These are phyloP conservation scores for Dillenia turbinata DNA, from an alignment of 164 flowering plant species.

Conservation along the genomic window DNA sequence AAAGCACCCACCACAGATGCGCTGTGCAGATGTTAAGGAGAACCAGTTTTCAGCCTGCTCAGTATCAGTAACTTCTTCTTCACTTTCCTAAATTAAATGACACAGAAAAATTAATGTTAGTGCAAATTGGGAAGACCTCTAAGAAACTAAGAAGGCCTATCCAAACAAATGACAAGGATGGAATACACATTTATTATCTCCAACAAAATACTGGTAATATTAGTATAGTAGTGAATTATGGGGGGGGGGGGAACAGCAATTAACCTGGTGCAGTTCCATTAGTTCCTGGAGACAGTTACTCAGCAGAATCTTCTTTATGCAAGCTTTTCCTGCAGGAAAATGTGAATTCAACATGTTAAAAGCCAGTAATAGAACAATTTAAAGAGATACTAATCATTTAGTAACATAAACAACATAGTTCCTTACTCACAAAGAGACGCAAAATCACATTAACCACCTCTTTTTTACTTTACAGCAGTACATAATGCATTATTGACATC, in stretches of 20 bases:
- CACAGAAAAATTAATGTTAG: slow-evolving; percentile 1
- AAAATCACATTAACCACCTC: no score
- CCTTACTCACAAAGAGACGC: no score
- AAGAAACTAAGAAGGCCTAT: not conserved
- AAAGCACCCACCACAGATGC: slow-evolving; percentile 77
- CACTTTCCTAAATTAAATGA: slow-evolving; percentile 63
- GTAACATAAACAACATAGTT: no score
- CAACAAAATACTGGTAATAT: not conserved
- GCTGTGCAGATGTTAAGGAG: slow-evolving; percentile 95
- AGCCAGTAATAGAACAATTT: no score
- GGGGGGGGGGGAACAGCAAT: not conserved
- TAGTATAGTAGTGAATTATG: not conserved
- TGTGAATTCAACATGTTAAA: no score
- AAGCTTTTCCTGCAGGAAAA: slow-evolving; percentile 74
- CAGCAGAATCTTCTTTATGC: slow-evolving; percentile 91
- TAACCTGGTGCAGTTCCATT: slow-evolving; percentile 90
- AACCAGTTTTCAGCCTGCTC: slow-evolving; percentile 99
- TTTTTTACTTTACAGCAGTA: no score
- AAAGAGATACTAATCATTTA: no score
- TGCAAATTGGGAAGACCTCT: slow-evolving; percentile 1
- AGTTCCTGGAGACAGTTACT: slow-evolving; percentile 80
- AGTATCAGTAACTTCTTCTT: slow-evolving; percentile 83
- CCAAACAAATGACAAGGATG: no score
- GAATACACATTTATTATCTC: not conserved
- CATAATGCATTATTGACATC: no score